phyloP scores from a whole-genome alignment of 2,329 filamentous ascomycete genomes.

The Fusarium fracticaudum region DNA sequence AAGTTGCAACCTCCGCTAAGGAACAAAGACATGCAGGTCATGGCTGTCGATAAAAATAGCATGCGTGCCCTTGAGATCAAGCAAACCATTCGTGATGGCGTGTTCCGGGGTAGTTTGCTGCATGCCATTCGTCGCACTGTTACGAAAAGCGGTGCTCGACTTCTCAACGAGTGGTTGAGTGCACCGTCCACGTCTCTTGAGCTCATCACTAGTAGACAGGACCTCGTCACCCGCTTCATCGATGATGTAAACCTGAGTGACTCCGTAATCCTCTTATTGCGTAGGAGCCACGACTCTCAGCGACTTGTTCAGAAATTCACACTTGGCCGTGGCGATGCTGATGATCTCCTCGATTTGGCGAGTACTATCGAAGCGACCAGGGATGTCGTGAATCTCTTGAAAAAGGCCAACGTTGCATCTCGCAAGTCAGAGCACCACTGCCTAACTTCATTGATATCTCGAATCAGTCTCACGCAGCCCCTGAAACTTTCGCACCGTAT shows the following conservation, averaged over 20 bases:
- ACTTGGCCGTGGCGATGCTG: constrained; percentile 87
- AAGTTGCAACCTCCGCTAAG: constrained; percentile 85
- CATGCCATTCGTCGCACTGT: constrained; percentile 91
- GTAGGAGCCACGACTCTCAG: constrained; percentile 83
- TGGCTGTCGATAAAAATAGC: constrained; percentile 93
- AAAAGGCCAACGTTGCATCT: constrained; percentile 29
- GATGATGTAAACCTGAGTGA: constrained; percentile 74
- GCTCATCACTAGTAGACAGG: constrained; percentile 80
- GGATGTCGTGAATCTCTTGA: constrained; percentile 66
- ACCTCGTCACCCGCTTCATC: constrained; percentile 82
- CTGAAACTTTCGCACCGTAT: constrained; percentile 76
- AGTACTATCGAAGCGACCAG: constrained; percentile 81
- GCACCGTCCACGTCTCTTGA: constrained; percentile 88
- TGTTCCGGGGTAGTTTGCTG: constrained; percentile 83
- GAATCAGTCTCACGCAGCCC: constrained; percentile 75
- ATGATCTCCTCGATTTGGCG: constrained; percentile 86
- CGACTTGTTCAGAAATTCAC: constrained; percentile 94
- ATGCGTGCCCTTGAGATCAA: constrained; percentile 90
- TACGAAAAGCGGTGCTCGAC: constrained; percentile 87
- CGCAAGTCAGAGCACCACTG: constrained; percentile 44
- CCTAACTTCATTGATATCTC: constrained; percentile 58
- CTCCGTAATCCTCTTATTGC: constrained; percentile 72
- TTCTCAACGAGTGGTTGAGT: constrained; percentile 87
- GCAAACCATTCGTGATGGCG: constrained; percentile 82
- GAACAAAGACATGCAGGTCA: constrained; percentile 77